These are phyloP conservation scores for Solanum pimpinellifolium DNA, from an alignment of 257 asterid species.

Conservation along the genomic window DNA sequence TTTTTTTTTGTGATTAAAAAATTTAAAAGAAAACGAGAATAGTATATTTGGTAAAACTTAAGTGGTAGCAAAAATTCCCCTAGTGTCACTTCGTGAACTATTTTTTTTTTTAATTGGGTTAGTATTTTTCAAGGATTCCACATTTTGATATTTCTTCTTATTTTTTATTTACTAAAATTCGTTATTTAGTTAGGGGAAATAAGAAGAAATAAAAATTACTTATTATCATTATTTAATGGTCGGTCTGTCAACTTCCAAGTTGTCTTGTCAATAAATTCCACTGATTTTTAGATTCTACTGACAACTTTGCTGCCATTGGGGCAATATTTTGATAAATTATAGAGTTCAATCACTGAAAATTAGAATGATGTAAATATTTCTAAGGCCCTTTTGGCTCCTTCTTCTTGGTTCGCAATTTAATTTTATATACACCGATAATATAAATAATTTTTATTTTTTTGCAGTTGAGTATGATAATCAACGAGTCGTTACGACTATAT, in stretches of 20 bases:
- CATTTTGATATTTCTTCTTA: not conserved
- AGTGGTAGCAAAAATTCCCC: too few relatives aligned
- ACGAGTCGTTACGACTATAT: slow-evolving; percentile 67
- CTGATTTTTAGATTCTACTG: not conserved
- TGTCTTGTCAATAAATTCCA: not conserved
- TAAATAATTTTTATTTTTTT: not conserved
- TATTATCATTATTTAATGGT: not conserved
- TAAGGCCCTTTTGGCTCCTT: not conserved
- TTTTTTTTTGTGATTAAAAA: not conserved
- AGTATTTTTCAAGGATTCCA: not conserved
- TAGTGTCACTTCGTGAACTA: not conserved
- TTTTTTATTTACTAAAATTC: not conserved
- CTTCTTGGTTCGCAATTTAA: not conserved
- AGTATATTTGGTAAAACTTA: too few relatives aligned
- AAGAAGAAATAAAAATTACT: not conserved
- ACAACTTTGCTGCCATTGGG: not conserved
- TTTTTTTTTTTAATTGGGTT: not conserved
- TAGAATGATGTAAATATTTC: not conserved
- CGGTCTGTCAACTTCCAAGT: not conserved
- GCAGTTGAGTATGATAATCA: slow-evolving; percentile 83
- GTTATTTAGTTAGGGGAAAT: not conserved
- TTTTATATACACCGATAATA: not conserved
- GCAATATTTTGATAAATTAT: not conserved
- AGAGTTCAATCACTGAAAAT: not conserved
- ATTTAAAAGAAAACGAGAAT: too few relatives aligned